Base-by-base conservation (phyloP, 257 asterid species). In the Nicotiana tomentosiformis region DNA sequence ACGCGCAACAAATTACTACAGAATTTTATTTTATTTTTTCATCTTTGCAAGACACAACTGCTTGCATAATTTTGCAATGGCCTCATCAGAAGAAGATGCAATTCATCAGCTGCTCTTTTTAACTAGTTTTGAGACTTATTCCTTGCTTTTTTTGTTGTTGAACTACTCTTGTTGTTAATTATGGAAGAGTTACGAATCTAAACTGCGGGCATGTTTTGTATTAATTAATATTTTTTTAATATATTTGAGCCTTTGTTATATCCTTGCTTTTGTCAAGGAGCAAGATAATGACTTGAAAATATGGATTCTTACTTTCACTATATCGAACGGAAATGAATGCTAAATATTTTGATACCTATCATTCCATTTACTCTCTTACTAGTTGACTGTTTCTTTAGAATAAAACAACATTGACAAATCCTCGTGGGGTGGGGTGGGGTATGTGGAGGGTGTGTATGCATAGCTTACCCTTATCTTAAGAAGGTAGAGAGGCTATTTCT, bases 171-270 rank as follows among this genome's bases (percentile, higher is more conserved):
- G 37, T 12, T 46, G 79, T 72, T 72, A 23, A 14, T 46, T 46
- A 61, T 72, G 39, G 79, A 72, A 72, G 61, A 72, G 79, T 46
- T 76, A 76, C 53, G 46, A 23, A 76, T 76, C 80, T 76, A 76
- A 49, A 51, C 64, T 23, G 58, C 80, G 56, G 64, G 80, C 43
- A 76, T 61, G 29, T 76, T 49, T 76, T 51, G 80, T 76, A 23
- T 14, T 51, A 74, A 61, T 76, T 49, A 12, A 7, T 46, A 43
- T 8, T 3, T 74, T 72, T 16, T 23, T 66, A 66, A 32, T 66
- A 14, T 15, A 20, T 32, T 61, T 61, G 66, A 20, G 66, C 10
- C 32, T 20, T 61, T 61, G 33, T 61, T 8, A 61, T 29, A 18
- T 18, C 5, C 29, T 58, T 18, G 64, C 11, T 58, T 58, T 58